These are phyloP conservation scores for Barbarea vulgaris DNA, from an alignment of 345 rosid genomes.

Conservation along the genomic window DNA sequence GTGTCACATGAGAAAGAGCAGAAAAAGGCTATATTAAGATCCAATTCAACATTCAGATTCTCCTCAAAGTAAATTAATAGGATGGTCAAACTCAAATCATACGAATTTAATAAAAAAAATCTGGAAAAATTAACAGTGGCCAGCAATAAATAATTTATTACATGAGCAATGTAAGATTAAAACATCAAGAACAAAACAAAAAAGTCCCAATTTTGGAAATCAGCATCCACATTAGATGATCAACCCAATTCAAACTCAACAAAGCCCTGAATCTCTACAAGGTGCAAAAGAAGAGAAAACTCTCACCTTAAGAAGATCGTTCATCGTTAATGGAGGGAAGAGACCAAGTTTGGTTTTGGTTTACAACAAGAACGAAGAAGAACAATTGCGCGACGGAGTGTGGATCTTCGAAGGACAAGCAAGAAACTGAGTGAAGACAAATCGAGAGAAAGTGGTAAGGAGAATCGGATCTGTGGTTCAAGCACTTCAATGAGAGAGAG, in stretches of 20 bases:
- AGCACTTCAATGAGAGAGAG: no score
- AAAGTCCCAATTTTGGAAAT: conserved; percentile 7
- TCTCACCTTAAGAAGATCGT: conserved; percentile 45
- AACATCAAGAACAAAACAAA: conserved; percentile 6
- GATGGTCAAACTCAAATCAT: conserved; percentile 27
- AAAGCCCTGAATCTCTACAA: background rate
- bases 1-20: background rate
- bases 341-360: conserved; percentile 9
- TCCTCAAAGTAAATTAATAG: conserved; percentile 1
- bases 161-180: background rate
- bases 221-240: conserved; percentile 24
- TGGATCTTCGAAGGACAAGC: conserved; percentile 4
- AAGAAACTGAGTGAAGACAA: conserved; percentile 23
- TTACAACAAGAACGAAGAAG: conserved; percentile 6
- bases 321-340: conserved; percentile 21
- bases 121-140: background rate
- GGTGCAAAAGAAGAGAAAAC: background rate
- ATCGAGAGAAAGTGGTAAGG: conserved; percentile 17
- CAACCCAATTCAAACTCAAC: conserved; percentile 16
- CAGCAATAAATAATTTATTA: background rate
- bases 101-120: background rate
- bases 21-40: background rate
- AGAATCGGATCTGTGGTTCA: conserved; percentile 36
- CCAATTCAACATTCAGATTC: conserved; percentile 25
- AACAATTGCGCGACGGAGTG: conserved; percentile 8